phyloP scores from a whole-genome alignment of 2,329 filamentous ascomycete species.

The Arachnomyces sp. region DNA sequence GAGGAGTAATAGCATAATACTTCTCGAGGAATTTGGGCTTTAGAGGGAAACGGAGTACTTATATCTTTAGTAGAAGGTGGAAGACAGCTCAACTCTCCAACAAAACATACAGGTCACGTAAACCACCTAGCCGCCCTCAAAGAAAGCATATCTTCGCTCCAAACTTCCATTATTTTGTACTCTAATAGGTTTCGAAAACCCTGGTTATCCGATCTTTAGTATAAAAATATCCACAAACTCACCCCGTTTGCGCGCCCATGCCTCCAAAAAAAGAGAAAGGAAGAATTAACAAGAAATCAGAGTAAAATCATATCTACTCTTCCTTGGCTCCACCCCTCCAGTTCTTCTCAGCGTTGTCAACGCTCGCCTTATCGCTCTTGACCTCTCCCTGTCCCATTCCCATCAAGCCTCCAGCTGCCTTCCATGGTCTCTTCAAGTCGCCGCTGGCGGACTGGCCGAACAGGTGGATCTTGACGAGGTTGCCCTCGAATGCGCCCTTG shows the following conservation, averaged over 20 bases:
- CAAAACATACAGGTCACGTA: too few species aligned
- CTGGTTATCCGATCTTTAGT: too few species aligned
- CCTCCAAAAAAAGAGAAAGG: neutral
- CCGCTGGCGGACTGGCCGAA: conserved; percentile 79
- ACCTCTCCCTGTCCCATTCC: conserved; percentile 59
- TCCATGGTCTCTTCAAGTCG: conserved; percentile 94
- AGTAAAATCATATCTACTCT: conserved; percentile 27
- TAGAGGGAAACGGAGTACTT: too few species aligned
- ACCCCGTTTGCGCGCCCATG: neutral
- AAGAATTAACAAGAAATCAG: neutral
- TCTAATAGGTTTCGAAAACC: too few species aligned
- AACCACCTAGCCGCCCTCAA: too few species aligned
- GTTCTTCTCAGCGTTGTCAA: conserved; percentile 43
- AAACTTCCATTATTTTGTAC: too few species aligned
- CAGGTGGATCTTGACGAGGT: conserved; percentile 92
- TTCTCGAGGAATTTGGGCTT: too few species aligned
- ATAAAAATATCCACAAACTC: too few species aligned
- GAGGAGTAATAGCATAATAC: too few species aligned
- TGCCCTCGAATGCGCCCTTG: conserved; percentile 91
- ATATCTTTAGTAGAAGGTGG: too few species aligned
- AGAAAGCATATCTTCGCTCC: too few species aligned
- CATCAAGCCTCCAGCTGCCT: conserved; percentile 76
- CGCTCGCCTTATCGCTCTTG: conserved; percentile 85
- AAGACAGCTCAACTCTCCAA: too few species aligned
- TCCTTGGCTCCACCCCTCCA: conserved; percentile 45